A percentile compares a stretch with the other conserved stretches of the same genome.
Conservation (phyloP, 108 stramenopile genomes). For the Cyclotella sp. region DNA sequence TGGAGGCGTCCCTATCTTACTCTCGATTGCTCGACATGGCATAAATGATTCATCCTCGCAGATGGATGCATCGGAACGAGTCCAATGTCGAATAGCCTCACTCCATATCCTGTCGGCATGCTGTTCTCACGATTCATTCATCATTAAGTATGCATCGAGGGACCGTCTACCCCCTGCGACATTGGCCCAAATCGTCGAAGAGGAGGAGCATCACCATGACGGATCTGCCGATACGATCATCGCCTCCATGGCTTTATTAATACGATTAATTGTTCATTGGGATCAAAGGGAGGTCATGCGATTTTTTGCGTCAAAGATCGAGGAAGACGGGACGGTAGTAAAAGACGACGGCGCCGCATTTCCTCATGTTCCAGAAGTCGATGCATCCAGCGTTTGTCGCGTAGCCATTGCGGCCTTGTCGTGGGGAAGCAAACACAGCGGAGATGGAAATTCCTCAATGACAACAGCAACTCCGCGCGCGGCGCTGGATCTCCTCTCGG, state of each 20-base stretch:
- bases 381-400: conserved; percentile 47
- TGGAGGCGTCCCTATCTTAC: conserved; percentile 61
- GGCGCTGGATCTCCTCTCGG: conserved; percentile 73
- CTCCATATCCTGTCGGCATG: conserved; percentile 52
- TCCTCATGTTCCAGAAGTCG: conserved; percentile 42
- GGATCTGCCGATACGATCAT: conserved; percentile 55
- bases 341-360: conserved; percentile 12
- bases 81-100: conserved; percentile 39
- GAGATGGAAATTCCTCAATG: background rate
- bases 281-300: conserved; percentile 59
- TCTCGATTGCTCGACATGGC: conserved; percentile 46
- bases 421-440: conserved; percentile 2
- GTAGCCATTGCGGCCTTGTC: conserved; percentile 53
- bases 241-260: conserved; percentile 64
- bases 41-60: conserved; percentile 13
- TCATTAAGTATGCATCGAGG: conserved; percentile 35
- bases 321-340: conserved; percentile 48
- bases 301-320: conserved; percentile 36
- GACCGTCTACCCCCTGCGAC: conserved; percentile 26
- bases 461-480: conserved; percentile 55
- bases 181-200: conserved; percentile 45
- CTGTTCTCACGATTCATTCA: conserved; percentile 48
- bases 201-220: conserved; percentile 42
- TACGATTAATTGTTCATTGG: conserved; percentile 73
- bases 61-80: background rate